Evolutionary conservation across 495 filamentous ascomycete genomes (phyloP).

Genomic region (Coniosporium apollinis): DNA sequence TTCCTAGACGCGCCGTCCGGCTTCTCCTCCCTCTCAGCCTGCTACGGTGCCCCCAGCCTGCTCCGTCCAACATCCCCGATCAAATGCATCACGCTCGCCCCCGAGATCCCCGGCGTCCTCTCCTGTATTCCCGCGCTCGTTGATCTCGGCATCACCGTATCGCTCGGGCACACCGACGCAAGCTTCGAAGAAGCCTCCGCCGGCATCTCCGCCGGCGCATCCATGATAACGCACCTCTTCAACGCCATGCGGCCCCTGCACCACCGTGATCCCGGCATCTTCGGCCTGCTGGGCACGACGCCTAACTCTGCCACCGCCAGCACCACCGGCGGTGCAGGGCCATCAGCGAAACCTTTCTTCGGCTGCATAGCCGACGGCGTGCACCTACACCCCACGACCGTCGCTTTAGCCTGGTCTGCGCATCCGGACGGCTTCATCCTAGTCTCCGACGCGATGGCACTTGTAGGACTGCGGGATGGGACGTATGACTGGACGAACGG

Average conservation of each 20-base stretch:
- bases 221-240: constrained; percentile 79
- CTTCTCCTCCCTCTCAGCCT: constrained; percentile 41
- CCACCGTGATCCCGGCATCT: constrained; percentile 71
- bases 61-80: constrained; percentile 24
- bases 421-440: constrained; percentile 47
- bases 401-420: constrained; percentile 45
- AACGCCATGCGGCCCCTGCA: constrained; percentile 79
- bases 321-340: constrained; percentile 17
- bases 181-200: constrained; percentile 55
- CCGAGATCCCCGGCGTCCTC: constrained; percentile 52
- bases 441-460: constrained; percentile 51
- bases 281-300: constrained; percentile 47
- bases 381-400: constrained; percentile 45
- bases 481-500: constrained; percentile 68
- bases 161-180: constrained; percentile 68
- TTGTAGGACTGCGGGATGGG: constrained; percentile 57
- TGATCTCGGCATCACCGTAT: constrained; percentile 45
- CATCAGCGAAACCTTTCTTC: constrained; percentile 36
- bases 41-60: constrained; percentile 54
- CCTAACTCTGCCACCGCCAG: neutral
- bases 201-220: constrained; percentile 52
- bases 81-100: constrained; percentile 67
- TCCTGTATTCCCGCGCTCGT: constrained; percentile 42
- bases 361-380: constrained; percentile 52
- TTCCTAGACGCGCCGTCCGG: constrained; percentile 34